Base-by-base conservation (phyloP, 2,329 filamentous ascomycete genomes). In the Cladorrhinum sp. region DNA sequence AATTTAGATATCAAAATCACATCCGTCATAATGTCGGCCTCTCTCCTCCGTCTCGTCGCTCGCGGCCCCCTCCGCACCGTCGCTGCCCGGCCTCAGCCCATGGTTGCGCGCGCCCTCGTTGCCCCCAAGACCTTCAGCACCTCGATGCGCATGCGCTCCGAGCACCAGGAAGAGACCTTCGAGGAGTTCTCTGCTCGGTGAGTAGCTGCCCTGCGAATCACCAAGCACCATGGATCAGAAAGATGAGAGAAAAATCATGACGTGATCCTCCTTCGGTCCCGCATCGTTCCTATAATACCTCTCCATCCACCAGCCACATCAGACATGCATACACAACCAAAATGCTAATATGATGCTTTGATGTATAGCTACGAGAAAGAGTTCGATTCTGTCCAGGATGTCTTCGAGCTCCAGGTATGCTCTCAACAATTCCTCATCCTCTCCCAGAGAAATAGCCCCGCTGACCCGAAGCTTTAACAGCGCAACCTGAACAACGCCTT, bases 401-500 rank as follows among this genome's bases (percentile, higher is more conserved):
- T 98, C 75, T 99, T 99, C 79, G 95, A 99, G 88, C 92, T 99
- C 75, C 93, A 97, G 92, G 93, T 96, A 87, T 75, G 84, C 53
- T 57, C 32, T 25, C 56, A 16, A 52, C 48, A 29, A 7, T 57
- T 16, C 20, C 13, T n/a, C 16, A 25, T 50, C 58, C 36, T 24
- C 27, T 50, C 29, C 51, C 25, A 22, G 22, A 27, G 36, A 56
- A 6, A 23, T 48, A n/a, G 12, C 57, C 32, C 55, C 57, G 58
- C 62, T 64, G 50, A 62, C 60, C 50, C 65, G 50, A 58, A 59
- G 20, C 58, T 48, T 25, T 45, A 23, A 50, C 70, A 85, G 83
- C 91, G 92, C 79, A 96, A 96, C 83, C 85, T 96, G 75, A 99
- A 99, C 89, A 99, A 99, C 83, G 93, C 92, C 76, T 99, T 99